These are phyloP conservation scores for Trametes villosa DNA, from an alignment of 768 basidiomycete species.

Conservation along the genomic window DNA sequence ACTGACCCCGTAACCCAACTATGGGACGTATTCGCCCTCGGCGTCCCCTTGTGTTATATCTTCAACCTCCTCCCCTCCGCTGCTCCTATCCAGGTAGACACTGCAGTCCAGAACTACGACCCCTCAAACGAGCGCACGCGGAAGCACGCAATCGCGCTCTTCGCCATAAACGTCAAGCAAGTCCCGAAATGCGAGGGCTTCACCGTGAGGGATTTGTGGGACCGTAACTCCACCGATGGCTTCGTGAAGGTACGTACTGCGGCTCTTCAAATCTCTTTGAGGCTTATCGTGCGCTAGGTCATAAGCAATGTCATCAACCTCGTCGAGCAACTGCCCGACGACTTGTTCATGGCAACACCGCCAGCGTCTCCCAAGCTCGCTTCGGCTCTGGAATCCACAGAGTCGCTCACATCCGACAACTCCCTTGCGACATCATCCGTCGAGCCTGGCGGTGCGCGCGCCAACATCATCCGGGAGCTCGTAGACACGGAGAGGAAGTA, in stretches of 20 bases:
- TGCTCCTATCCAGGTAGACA: constrained; percentile 56
- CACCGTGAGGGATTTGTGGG: constrained; percentile 90
- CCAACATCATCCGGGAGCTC: constrained; percentile 82
- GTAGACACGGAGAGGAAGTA: constrained; percentile 96
- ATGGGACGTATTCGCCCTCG: constrained; percentile 92
- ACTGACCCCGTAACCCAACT: constrained; percentile 94
- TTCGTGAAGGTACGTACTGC: constrained; percentile 81
- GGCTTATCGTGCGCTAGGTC: constrained; percentile 53
- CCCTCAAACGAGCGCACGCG: constrained; percentile 78
- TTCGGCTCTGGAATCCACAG: constrained; percentile 61
- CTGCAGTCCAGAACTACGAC: constrained; percentile 67
- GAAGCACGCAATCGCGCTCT: constrained; percentile 90
- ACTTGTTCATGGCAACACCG: constrained; percentile 66
- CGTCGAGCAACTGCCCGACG: constrained; percentile 72
- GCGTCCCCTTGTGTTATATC: constrained; percentile 93
- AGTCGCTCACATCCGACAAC: constrained; percentile 55
- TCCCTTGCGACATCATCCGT: constrained; percentile 42
- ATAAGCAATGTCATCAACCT: constrained; percentile 87
- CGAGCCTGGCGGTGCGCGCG: constrained; percentile 63
- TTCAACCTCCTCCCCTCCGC: constrained; percentile 83
- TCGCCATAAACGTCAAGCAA: constrained; percentile 84
- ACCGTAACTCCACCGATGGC: constrained; percentile 89
- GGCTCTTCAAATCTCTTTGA: not conserved
- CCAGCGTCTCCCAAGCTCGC: constrained; percentile 53
- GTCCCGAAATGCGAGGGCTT: constrained; percentile 80